Evolutionary conservation across 371 early-diverging fungal genomes (phyloP), one percentile per base, ranked within the genome.

Genomic region (Mucor velutinosus): DNA sequence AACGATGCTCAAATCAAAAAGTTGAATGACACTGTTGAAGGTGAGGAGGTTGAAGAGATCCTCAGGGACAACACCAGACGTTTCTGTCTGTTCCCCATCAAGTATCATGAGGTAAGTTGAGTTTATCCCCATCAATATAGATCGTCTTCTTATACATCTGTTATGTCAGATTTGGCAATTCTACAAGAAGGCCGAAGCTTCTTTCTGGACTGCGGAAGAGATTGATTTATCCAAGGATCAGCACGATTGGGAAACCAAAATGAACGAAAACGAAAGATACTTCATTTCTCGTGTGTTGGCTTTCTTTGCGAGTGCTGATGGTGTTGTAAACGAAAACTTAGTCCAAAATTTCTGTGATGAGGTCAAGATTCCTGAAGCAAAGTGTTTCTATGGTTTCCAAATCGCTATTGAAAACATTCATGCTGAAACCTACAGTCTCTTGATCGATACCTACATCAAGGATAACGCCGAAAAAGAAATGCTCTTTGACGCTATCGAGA

Each of bases 351-450:
- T 99, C 81, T 91, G 94, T 65, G 90, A 89, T 49, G 99, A 99
- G 75, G 98, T 99, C 21, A 97, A 97, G 82, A 92, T 99, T 62
- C 91, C 97, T 55, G 99, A 99, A 82, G 99, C 99, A 14, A 87
- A 97, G 63, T 96, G 94, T 80, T 99, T 99, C 81, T 99, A 99
- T 77, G 99, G 98, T 23, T 99, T 99, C 89, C 99, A 99, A 83
- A 97, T 99, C 76, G 98, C 98, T 95, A 99, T 99, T 69, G 99
- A 99, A 82, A 99, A 99, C 85, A 95, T 99, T 68, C 99, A 99
- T 85, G 89, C 94, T 27, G 99, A 99, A 82, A 99, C 98, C 90
- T 99, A 99, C 88, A 93, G 94, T 45, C 87, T 99, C n/a, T 85
- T 99, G 33, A 99, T 99, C 62, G 99, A 99, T 73, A 96, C 99